A percentile compares a stretch with the other conserved stretches of the same genome.
phyloP scores from a whole-genome alignment of 1,139 yeast species.

The Taphrina pruni region DNA sequence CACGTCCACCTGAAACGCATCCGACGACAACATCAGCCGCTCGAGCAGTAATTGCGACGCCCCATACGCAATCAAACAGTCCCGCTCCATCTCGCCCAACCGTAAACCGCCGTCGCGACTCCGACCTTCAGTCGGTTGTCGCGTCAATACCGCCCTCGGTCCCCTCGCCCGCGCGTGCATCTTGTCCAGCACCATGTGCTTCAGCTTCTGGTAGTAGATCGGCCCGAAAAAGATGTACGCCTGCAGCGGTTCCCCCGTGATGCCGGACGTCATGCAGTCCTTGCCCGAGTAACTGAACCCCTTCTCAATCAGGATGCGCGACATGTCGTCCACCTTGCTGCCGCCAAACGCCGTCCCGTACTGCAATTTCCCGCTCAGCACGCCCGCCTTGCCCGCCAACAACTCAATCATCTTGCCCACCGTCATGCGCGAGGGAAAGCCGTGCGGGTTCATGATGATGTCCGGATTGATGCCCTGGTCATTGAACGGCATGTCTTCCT shows the following conservation, averaged over 20 bases:
- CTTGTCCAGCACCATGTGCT: slow-evolving; percentile 98
- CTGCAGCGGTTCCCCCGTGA: slow-evolving; percentile 95
- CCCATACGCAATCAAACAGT: slow-evolving; percentile 99
- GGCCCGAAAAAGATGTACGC: slow-evolving; percentile 99
- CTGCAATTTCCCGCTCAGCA: slow-evolving; percentile 84
- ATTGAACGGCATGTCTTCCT: slow-evolving; percentile 93
- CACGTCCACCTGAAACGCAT: slow-evolving; percentile 95
- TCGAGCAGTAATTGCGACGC: slow-evolving; percentile 93
- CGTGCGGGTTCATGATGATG: slow-evolving; percentile 98
- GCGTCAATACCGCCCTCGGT: slow-evolving; percentile 95
- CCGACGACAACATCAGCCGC: slow-evolving; percentile 94
- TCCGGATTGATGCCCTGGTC: slow-evolving; percentile 91
- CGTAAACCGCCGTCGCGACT: slow-evolving; percentile 99
- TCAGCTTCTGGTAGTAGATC: slow-evolving; percentile 93
- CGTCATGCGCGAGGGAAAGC: slow-evolving; percentile 99
- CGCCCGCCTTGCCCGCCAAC: slow-evolving; percentile 97
- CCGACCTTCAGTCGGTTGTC: slow-evolving; percentile 99
- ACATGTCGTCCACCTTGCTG: slow-evolving; percentile 92
- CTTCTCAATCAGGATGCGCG: slow-evolving; percentile 83
- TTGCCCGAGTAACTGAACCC: slow-evolving; percentile 96
- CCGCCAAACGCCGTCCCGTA: slow-evolving; percentile 99
- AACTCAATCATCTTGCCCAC: slow-evolving; percentile 98
- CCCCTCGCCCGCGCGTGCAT: slow-evolving; percentile 99
- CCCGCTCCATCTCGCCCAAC: slow-evolving; percentile 99
- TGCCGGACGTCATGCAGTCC: slow-evolving; percentile 97